Conservation (phyloP, 2,329 filamentous ascomycete genomes). For the Colletotrichum liaoningense region DNA sequence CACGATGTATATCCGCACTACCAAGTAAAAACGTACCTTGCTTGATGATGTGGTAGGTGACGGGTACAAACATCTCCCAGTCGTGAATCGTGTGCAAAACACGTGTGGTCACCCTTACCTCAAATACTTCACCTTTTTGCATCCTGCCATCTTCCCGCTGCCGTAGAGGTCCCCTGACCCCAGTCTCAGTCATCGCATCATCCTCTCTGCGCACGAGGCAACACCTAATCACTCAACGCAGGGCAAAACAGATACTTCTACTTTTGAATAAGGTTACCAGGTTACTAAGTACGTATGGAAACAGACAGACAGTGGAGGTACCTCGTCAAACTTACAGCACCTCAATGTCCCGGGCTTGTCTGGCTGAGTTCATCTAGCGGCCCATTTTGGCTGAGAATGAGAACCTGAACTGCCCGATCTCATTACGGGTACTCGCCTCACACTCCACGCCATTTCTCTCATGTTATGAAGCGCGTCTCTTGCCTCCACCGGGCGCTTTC, state of each 20-base stretch:
- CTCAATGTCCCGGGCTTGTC: not conserved
- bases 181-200: not conserved
- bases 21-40: too few species aligned
- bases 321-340: not conserved
- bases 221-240: not conserved
- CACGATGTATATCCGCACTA: too few species aligned
- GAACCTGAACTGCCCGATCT: not conserved
- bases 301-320: not conserved
- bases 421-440: not conserved
- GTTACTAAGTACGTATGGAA: not conserved
- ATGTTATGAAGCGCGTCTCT: not conserved
- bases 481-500: slow-evolving; percentile 2
- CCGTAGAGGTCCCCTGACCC: slow-evolving; percentile 6
- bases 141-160: not conserved
- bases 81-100: not conserved
- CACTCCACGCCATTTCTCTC: not conserved
- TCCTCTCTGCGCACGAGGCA: not conserved
- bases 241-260: too few species aligned
- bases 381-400: not conserved
- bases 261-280: too few species aligned
- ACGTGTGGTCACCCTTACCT: not conserved
- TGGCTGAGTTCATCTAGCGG: not conserved
- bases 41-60: too few species aligned
- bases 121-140: not conserved
- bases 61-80: not conserved